A percentile compares a stretch with the other conserved stretches of the same genome.
Evolutionary conservation across 352 stramenopile species (phyloP).

Genomic region (Globisporangium paddicum): DNA sequence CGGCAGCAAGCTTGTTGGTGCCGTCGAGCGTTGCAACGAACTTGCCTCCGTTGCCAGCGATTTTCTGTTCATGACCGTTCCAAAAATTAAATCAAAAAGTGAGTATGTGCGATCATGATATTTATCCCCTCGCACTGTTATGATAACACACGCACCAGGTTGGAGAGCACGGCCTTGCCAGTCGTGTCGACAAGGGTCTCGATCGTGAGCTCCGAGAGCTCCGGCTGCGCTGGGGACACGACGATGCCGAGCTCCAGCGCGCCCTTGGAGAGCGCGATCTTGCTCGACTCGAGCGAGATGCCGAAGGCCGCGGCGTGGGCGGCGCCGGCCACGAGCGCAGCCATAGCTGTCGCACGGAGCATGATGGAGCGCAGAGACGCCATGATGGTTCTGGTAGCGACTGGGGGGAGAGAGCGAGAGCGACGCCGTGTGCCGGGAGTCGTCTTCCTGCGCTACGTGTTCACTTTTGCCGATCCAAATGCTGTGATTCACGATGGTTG

Average conservation of each 20-base stretch:
- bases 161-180: slow-evolving; percentile 45
- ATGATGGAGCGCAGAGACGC: slow-evolving; percentile 13
- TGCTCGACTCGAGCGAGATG: slow-evolving; percentile 40
- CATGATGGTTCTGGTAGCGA: not conserved
- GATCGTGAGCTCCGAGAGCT: slow-evolving; percentile 53
- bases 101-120: not conserved
- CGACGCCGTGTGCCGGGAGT: too few relatives aligned
- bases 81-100: not conserved
- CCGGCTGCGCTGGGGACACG: slow-evolving; percentile 46
- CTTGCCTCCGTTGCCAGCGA: slow-evolving; percentile 55
- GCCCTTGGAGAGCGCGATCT: slow-evolving; percentile 35
- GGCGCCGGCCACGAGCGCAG: slow-evolving; percentile 13
- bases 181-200: slow-evolving; percentile 70
- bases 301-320: slow-evolving; percentile 28
- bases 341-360: slow-evolving; percentile 15
- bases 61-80: slow-evolving; percentile 27
- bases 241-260: slow-evolving; percentile 47
- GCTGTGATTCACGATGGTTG: too few relatives aligned
- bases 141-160: slow-evolving; percentile 51
- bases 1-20: slow-evolving; percentile 41
- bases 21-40: slow-evolving; percentile 41
- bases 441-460: too few relatives aligned
- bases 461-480: too few relatives aligned
- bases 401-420: not conserved
- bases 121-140: not conserved